phyloP scores from a whole-genome alignment of 2,329 filamentous ascomycete genomes.

The Arthrobotrys megalospora region DNA sequence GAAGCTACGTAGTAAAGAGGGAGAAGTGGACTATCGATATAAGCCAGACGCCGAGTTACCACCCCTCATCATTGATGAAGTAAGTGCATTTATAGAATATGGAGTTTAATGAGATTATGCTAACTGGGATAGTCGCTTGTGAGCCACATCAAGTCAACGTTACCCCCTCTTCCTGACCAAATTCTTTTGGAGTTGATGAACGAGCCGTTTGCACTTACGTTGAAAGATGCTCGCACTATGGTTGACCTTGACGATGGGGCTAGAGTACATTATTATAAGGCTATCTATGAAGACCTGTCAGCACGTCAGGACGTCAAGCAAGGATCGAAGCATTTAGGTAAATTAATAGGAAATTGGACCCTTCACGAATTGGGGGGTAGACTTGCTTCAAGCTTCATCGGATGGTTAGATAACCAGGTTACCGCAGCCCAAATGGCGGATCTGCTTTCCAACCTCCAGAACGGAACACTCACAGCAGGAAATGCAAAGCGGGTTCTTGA shows the following conservation, averaged over 20 bases:
- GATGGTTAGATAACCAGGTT: slow-evolving; percentile 69
- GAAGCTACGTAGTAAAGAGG: slow-evolving; percentile 89
- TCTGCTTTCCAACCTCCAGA: slow-evolving; percentile 68
- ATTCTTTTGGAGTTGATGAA: slow-evolving; percentile 76
- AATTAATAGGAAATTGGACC: slow-evolving; percentile 74
- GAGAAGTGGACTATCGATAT: slow-evolving; percentile 96
- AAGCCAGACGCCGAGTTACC: slow-evolving; percentile 96
- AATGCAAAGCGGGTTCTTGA: slow-evolving; percentile 56
- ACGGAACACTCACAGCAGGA: slow-evolving; percentile 68
- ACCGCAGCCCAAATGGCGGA: slow-evolving; percentile 68
- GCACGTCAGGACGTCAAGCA: slow-evolving; percentile 62
- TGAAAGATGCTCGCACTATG: slow-evolving; percentile 87
- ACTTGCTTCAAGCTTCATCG: slow-evolving; percentile 66
- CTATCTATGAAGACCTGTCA: slow-evolving; percentile 35
- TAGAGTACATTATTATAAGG: slow-evolving; percentile 80
- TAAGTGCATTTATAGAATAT: slow-evolving; percentile 61
- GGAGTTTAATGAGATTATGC: slow-evolving; percentile 9
- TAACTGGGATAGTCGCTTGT: slow-evolving; percentile 73
- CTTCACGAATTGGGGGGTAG: slow-evolving; percentile 72
- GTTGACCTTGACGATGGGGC: slow-evolving; percentile 83
- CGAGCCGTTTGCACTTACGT: slow-evolving; percentile 77
- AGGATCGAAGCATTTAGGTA: slow-evolving; percentile 67
- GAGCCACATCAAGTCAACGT: slow-evolving; percentile 73
- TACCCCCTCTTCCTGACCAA: slow-evolving; percentile 81
- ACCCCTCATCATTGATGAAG: slow-evolving; percentile 80